Conservation (phyloP, 306 rosid species). For the Cicer cuneatum region DNA sequence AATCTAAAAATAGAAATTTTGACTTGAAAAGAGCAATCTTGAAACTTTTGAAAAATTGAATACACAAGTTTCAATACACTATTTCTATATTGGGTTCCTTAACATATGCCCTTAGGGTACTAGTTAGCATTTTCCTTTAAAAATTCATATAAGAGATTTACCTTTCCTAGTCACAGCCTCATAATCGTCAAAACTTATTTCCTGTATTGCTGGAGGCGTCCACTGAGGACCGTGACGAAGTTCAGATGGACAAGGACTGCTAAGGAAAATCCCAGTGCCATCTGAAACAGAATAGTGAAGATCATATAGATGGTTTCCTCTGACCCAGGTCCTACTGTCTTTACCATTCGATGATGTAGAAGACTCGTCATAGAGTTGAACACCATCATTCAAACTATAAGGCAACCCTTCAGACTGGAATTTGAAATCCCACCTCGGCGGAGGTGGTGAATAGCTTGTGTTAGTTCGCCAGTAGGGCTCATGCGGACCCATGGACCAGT, state of each 20-base stretch:
- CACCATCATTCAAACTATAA: constrained; percentile 63
- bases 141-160: constrained; percentile 42
- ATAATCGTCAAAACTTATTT: constrained; percentile 75
- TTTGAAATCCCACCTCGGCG: constrained; percentile 75
- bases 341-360: constrained; percentile 74
- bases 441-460: constrained; percentile 64
- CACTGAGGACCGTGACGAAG: constrained; percentile 76
- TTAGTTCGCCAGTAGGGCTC: constrained; percentile 96
- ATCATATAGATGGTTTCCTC: constrained; percentile 78
- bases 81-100: too few species aligned
- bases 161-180: constrained; percentile 69
- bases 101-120: too few species aligned
- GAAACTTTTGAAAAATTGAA: too few species aligned
- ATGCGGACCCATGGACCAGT: constrained; percentile 88
- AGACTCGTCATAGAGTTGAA: constrained; percentile 61
- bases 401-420: constrained; percentile 77
- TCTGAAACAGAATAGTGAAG: constrained; percentile 76
- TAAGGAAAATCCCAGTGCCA: constrained; percentile 60
- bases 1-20: too few species aligned
- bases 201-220: constrained; percentile 74
- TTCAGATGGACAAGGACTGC: constrained; percentile 89
- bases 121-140: too few species aligned
- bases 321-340: constrained; percentile 71
- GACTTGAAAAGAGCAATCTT: too few species aligned
- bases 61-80: too few species aligned